These are phyloP conservation scores for Aspergillus panamensis DNA, from an alignment of 495 filamentous ascomycete genomes.

Conservation along the genomic window DNA sequence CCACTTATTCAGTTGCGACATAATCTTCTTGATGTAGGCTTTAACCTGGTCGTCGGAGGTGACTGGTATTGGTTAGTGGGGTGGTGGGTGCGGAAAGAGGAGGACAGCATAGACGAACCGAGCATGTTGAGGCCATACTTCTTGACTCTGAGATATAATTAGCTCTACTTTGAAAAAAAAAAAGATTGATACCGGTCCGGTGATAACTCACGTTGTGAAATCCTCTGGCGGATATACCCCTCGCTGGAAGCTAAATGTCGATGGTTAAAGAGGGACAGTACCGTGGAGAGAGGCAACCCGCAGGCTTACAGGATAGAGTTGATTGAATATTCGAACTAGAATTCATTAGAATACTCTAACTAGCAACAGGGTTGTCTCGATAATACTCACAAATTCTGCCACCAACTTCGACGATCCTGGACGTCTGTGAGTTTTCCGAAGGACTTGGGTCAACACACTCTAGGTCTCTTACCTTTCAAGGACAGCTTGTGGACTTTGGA, in stretches of 20 bases:
- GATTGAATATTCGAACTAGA: slow-evolving; percentile 91
- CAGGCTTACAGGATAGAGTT: slow-evolving; percentile 76
- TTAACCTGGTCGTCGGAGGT: slow-evolving; percentile 96
- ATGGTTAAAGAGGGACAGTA: slow-evolving; percentile 11
- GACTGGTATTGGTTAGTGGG: slow-evolving; percentile 45
- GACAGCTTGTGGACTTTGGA: slow-evolving; percentile 92
- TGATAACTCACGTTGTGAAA: slow-evolving; percentile 74
- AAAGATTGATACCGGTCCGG: not conserved
- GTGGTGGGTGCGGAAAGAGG: not conserved
- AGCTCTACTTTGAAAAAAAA: not conserved
- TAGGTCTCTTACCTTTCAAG: slow-evolving; percentile 64
- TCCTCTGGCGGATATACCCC: slow-evolving; percentile 98
- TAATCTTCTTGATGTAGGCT: slow-evolving; percentile 98
- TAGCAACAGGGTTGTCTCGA: not conserved
- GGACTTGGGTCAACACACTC: not conserved
- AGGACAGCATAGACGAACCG: slow-evolving; percentile 40
- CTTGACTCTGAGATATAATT: slow-evolving; percentile 61
- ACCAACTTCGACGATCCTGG: slow-evolving; percentile 80
- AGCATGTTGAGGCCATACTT: slow-evolving; percentile 99
- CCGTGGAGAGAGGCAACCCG: not conserved
- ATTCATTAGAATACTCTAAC: slow-evolving; percentile 19
- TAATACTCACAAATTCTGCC: slow-evolving; percentile 78
- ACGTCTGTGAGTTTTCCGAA: slow-evolving; percentile 24
- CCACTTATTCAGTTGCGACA: slow-evolving; percentile 93
- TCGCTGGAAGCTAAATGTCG: slow-evolving; percentile 69